phyloP scores from a whole-genome alignment of 768 basidiomycete species.

The Boletus tylopilopsis region DNA sequence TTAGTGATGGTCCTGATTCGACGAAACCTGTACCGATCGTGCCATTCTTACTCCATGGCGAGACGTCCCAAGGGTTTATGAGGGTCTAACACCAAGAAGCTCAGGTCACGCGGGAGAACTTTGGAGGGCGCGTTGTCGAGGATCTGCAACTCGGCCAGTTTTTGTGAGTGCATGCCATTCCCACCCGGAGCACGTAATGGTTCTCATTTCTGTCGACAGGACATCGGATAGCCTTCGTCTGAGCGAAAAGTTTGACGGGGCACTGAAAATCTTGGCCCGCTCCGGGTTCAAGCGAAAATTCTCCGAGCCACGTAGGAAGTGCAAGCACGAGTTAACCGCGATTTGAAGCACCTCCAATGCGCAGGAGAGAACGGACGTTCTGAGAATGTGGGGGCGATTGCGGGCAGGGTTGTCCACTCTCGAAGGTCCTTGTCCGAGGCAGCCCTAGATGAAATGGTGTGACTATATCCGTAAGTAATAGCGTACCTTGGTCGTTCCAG shows the following conservation, averaged over 20 bases:
- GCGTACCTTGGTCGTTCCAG: neutral
- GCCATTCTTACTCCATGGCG: slow-evolving; percentile 36
- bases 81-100: slow-evolving; percentile 24
- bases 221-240: slow-evolving; percentile 22
- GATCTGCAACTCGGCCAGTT: slow-evolving; percentile 12
- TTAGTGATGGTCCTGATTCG: slow-evolving; percentile 1
- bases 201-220: slow-evolving; percentile 7
- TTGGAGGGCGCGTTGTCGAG: neutral
- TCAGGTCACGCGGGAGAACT: neutral
- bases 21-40: slow-evolving; percentile 4
- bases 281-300: slow-evolving; percentile 30
- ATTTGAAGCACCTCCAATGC: neutral
- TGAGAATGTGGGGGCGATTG: neutral
- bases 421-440: slow-evolving; percentile 22
- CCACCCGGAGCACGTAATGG: too few relatives aligned
- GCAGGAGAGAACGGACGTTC: neutral
- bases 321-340: slow-evolving; percentile 15
- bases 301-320: slow-evolving; percentile 16
- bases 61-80: slow-evolving; percentile 40
- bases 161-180: slow-evolving; percentile 18
- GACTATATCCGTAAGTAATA: slow-evolving; percentile 24
- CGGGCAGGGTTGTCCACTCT: slow-evolving; percentile 4
- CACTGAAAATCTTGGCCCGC: slow-evolving; percentile 24
- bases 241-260: slow-evolving; percentile 19
- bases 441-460: slow-evolving; percentile 19